Percentiles rank a stretch among this genome's conserved stretches.
Conservation (phyloP, 2,329 filamentous ascomycete genomes). For the Colletotrichum lentis region DNA sequence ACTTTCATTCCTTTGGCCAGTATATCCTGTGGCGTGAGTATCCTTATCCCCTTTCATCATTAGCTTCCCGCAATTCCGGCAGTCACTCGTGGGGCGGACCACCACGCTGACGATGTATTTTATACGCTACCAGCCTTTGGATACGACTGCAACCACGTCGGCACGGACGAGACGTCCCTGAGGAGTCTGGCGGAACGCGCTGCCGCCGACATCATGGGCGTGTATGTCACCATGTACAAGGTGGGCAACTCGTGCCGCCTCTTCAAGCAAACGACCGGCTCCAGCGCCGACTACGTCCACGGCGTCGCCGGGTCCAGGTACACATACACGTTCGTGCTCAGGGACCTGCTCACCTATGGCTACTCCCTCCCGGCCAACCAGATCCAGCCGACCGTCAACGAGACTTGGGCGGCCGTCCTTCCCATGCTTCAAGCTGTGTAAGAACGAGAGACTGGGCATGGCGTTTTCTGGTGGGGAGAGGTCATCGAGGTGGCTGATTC, state of each 20-base stretch:
- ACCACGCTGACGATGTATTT: background rate
- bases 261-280: slow-evolving; percentile 39
- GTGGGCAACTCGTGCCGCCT: slow-evolving; percentile 40
- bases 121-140: slow-evolving; percentile 22
- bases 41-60: background rate
- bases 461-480: too few species aligned
- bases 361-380: slow-evolving; percentile 35
- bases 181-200: slow-evolving; percentile 24
- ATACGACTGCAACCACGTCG: slow-evolving; percentile 37
- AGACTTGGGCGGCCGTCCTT: slow-evolving; percentile 39
- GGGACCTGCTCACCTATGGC: slow-evolving; percentile 35
- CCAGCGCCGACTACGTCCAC: slow-evolving; percentile 40
- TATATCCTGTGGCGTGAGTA: slow-evolving; percentile 39
- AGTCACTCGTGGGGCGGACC: too few species aligned
- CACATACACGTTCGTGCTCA: slow-evolving; percentile 36
- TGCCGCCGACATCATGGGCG: slow-evolving; percentile 34
- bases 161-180: slow-evolving; percentile 31
- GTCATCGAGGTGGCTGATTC: too few species aligned
- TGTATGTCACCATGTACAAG: slow-evolving; percentile 37
- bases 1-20: slow-evolving; percentile 71
- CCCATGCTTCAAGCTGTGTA: slow-evolving; percentile 36
- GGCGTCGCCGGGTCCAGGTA: slow-evolving; percentile 38
- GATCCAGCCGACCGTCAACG: slow-evolving; percentile 35
- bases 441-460: rapidly evolving
- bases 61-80: background rate